These are phyloP conservation scores for Exophiala bonariae DNA, from an alignment of 2,329 filamentous ascomycete genomes.

Conservation along the genomic window DNA sequence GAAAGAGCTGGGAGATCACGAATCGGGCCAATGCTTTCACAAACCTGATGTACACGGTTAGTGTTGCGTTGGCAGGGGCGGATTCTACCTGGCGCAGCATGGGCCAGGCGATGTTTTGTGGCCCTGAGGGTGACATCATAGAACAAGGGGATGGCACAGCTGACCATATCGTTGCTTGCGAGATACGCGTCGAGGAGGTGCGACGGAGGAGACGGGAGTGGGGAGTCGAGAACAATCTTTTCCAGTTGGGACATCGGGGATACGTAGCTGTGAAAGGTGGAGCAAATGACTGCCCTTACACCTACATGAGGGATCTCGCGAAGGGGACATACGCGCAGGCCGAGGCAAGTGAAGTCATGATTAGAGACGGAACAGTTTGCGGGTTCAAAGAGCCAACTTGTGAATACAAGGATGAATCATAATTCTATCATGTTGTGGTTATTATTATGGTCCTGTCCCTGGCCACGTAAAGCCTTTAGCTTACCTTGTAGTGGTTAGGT, in stretches of 20 bases:
- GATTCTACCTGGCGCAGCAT: constrained; percentile 9
- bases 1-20: constrained; percentile 8
- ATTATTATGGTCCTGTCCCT: too few species aligned
- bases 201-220: constrained; percentile 4
- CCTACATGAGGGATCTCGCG: constrained; percentile 7
- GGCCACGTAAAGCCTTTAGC: too few species aligned
- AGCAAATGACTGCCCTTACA: constrained; percentile 8
- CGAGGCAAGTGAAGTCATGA: constrained; percentile 4
- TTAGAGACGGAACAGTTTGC: constrained; percentile 6
- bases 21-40: constrained; percentile 8
- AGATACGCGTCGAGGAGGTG: constrained; percentile 6
- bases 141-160: background rate
- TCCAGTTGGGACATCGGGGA: constrained; percentile 9
- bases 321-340: background rate
- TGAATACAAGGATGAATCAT: background rate
- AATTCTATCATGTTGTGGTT: too few species aligned
- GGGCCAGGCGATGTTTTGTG: constrained; percentile 9
- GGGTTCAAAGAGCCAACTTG: background rate
- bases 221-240: constrained; percentile 13
- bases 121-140: constrained; percentile 5
- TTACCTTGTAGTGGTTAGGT: too few species aligned
- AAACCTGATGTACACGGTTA: constrained; percentile 13
- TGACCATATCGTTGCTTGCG: constrained; percentile 8
- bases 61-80: constrained; percentile 7
- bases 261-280: constrained; percentile 8